Evolutionary conservation across 148 eudicot species (phyloP).

Genomic region (Camellia japonica): DNA sequence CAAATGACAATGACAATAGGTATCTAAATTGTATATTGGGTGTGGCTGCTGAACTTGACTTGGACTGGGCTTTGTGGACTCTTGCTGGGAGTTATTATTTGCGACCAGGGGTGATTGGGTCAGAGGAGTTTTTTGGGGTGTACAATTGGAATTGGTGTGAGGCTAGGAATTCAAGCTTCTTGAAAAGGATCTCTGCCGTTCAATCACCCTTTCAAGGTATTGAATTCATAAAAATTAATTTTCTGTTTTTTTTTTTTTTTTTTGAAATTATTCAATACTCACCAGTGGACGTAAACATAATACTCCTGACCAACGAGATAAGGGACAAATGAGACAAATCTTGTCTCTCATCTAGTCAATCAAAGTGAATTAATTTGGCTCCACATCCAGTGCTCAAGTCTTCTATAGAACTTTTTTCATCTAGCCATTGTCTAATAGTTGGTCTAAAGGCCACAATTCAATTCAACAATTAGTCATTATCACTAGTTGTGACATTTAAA

Average conservation of each 20-base stretch:
- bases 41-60: slow-evolving; percentile 68
- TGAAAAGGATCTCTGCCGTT: slow-evolving; percentile 52
- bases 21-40: slow-evolving; percentile 72
- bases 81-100: slow-evolving; percentile 75
- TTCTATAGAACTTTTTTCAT: too few species aligned
- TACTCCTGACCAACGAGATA: too few species aligned
- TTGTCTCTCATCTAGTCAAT: too few species aligned
- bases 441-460: too few species aligned
- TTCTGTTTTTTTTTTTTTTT: neutral
- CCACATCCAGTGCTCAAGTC: too few species aligned
- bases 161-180: slow-evolving; percentile 52
- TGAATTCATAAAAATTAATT: neutral
- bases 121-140: slow-evolving; percentile 65
- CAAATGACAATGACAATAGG: slow-evolving; percentile 67
- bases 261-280: too few species aligned
- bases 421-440: too few species aligned
- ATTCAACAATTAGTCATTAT: too few species aligned
- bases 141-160: slow-evolving; percentile 54
- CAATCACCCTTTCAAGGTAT: slow-evolving; percentile 78
- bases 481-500: too few species aligned
- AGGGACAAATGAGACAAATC: too few species aligned
- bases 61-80: slow-evolving; percentile 90
- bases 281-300: too few species aligned
- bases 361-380: too few species aligned
- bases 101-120: slow-evolving; percentile 59